These are phyloP conservation scores for Suillus americanus DNA, from an alignment of 768 basidiomycete genomes.

Conservation along the genomic window DNA sequence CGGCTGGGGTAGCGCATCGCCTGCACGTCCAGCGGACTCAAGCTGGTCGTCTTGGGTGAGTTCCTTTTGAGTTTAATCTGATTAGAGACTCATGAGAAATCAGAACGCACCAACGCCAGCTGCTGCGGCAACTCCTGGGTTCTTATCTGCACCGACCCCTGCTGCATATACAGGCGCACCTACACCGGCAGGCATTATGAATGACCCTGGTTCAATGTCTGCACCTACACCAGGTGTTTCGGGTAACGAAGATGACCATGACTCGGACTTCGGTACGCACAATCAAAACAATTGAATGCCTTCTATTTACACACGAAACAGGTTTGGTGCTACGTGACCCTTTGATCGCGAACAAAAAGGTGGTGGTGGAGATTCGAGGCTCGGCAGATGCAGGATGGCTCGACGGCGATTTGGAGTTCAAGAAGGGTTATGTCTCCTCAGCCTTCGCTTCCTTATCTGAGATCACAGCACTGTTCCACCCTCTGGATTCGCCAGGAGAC, in stretches of 20 bases:
- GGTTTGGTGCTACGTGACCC: constrained; percentile 28
- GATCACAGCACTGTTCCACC: constrained; percentile 26
- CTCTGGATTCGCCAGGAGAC: constrained; percentile 32
- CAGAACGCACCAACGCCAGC: constrained; percentile 40
- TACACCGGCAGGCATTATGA: constrained; percentile 25
- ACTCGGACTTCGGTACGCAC: constrained; percentile 3
- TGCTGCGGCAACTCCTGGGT: constrained; percentile 39
- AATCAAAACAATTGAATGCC: background rate
- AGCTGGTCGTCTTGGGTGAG: constrained; percentile 33
- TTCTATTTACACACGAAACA: constrained; percentile 30
- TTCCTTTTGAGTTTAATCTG: constrained; percentile 27
- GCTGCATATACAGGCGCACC: constrained; percentile 30
- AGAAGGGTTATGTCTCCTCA: constrained; percentile 27
- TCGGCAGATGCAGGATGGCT: constrained; percentile 25
- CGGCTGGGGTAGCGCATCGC: constrained; percentile 31
- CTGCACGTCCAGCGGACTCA: constrained; percentile 30
- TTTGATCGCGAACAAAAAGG: constrained; percentile 26
- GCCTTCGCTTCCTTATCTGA: constrained; percentile 28
- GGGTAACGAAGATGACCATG: constrained; percentile 28
- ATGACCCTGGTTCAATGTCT: constrained; percentile 17
- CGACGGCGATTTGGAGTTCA: constrained; percentile 28
- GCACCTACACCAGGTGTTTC: constrained; percentile 32
- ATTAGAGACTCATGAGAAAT: constrained; percentile 28
- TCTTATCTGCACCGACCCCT: constrained; percentile 30
- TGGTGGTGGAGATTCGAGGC: constrained; percentile 28